Base-by-base conservation (phyloP, 2,329 filamentous ascomycete genomes). In the Aspergillus ochraceus region DNA sequence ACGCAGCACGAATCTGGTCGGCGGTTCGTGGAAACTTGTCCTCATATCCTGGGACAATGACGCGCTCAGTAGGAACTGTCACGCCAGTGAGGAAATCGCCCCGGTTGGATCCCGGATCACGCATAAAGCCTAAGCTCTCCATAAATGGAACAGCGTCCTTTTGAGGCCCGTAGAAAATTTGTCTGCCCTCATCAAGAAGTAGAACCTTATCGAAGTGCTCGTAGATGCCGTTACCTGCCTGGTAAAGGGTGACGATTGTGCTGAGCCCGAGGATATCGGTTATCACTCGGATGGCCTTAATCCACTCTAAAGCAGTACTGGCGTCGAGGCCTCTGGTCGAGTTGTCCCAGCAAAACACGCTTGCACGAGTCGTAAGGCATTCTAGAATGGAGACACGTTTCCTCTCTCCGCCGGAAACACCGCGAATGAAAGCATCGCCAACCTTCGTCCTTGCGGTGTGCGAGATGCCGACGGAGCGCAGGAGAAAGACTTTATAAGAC, bases 301-400 rank as follows among this genome's bases (percentile, higher is more conserved):
- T 77, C 61, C 81, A 87, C 45, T 86, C 80, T 3, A 87, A 73
- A 2, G 85, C 86, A 6, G 83, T 87, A 67, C 80, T 85, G 1
- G 86, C 85, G 68, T 89, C 86, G 1, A 88, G 76, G 55, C 86
- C 86, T 58, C 86, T 73, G 0, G 86, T 88, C 2, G 79, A 81
- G 69, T 88, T 88, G 61, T 90, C 87, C 86, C 86, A 89, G 71
- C 84, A 88, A 53, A 82, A 84, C 1, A 90, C 80, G 0, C 83
- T 74, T 1, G 80, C 85, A 9, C 81, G 77, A 0, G 83, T 83
- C 0, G 85, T 82, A 61, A 90, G 70, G 9, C 81, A 83, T 66
- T 90, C 88, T 3, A 87, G 83, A 57, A 90, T 89, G 1, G 85
- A 88, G 0, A 90, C 86, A 64, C 88, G 82, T 73, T 90, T 90